Conservation (phyloP, 129 eudicot species). For the Chrysanthemum lavandulifolium region DNA sequence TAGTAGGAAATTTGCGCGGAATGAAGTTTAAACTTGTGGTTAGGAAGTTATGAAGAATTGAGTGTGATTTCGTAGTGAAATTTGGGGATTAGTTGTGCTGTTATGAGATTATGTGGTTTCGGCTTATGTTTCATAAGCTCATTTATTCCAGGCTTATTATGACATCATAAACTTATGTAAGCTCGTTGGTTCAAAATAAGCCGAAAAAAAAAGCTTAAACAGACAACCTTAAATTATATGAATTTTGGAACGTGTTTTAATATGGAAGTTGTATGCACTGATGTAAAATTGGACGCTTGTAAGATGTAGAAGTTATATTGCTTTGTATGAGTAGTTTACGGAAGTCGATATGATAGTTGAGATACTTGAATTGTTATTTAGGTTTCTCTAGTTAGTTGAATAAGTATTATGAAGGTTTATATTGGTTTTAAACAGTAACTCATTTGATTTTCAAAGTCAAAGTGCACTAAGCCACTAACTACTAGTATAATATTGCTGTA, state of each 20-base stretch:
- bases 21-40: neutral
- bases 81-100: conserved; percentile 13
- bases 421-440: neutral
- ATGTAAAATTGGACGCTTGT: neutral
- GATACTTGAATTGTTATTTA: conserved; percentile 4
- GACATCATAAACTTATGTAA: too few relatives aligned
- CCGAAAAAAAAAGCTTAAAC: too few relatives aligned
- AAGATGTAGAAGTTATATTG: conserved; percentile 2
- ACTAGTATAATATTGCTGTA: too few relatives aligned
- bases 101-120: neutral
- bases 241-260: conserved; percentile 12
- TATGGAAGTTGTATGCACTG: conserved; percentile 15
- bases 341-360: neutral
- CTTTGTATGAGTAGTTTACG: neutral
- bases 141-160: too few relatives aligned
- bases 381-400: too few relatives aligned
- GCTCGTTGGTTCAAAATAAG: too few relatives aligned
- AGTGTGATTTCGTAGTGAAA: conserved; percentile 10
- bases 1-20: neutral
- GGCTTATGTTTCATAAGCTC: neutral
- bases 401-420: neutral
- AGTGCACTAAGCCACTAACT: neutral
- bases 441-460: conserved; percentile 23
- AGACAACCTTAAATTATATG: neutral
- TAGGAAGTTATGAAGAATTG: conserved; percentile 15